A percentile compares a stretch with the other conserved stretches of the same genome.
Conservation (phyloP, 768 basidiomycete genomes). For the Mycena kentingensis region DNA sequence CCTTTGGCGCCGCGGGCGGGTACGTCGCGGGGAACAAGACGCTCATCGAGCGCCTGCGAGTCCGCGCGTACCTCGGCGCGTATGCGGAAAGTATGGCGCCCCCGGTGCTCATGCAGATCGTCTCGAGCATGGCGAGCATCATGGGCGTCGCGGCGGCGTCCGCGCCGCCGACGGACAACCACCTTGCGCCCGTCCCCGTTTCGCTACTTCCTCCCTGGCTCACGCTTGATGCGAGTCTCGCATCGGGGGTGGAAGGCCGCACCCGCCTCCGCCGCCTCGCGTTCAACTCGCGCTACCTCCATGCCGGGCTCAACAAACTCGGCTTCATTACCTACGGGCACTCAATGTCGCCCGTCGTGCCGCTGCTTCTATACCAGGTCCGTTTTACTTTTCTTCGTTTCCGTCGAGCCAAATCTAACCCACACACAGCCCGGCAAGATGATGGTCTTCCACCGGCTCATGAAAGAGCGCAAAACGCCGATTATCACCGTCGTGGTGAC, state of each 20-base stretch:
- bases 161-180: slow-evolving; percentile 36
- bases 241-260: slow-evolving; percentile 83
- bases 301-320: slow-evolving; percentile 80
- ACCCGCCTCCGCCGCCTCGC: slow-evolving; percentile 84
- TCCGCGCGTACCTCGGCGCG: slow-evolving; percentile 76
- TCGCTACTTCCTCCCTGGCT: slow-evolving; percentile 77
- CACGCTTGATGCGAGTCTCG: slow-evolving; percentile 65
- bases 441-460: slow-evolving; percentile 87
- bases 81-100: slow-evolving; percentile 94
- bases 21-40: slow-evolving; percentile 87
- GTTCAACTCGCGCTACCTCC: slow-evolving; percentile 94
- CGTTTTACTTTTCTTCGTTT: too few relatives aligned
- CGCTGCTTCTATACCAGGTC: slow-evolving; percentile 88
- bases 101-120: slow-evolving; percentile 85
- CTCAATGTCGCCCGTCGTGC: slow-evolving; percentile 89
- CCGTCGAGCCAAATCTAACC: too few relatives aligned
- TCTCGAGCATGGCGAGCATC: slow-evolving; percentile 93
- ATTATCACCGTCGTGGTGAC: slow-evolving; percentile 89
- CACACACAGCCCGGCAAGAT: slow-evolving; percentile 96
- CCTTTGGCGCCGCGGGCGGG: slow-evolving; percentile 91
- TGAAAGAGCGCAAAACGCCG: slow-evolving; percentile 77
- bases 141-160: slow-evolving; percentile 73
- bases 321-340: slow-evolving; percentile 98
- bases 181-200: slow-evolving; percentile 72
- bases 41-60: slow-evolving; percentile 79